Conservation (phyloP, 495 filamentous ascomycete genomes). For the Tuber microsphaerosporum region DNA sequence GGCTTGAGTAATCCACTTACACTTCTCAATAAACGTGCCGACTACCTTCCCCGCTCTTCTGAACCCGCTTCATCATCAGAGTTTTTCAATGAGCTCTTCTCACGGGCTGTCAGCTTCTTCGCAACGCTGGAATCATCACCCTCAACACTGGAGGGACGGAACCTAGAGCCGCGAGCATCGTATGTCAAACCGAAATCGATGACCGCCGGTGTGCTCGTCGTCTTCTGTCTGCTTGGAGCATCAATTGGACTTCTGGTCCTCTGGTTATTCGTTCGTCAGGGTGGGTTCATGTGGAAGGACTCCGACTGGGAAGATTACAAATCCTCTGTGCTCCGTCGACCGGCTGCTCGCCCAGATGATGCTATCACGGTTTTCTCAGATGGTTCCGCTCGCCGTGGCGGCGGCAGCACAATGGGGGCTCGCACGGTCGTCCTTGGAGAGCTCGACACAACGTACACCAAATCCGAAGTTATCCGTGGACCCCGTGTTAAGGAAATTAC, state of each 20-base stretch:
- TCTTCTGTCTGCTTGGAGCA: conserved; percentile 78
- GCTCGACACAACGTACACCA: conserved; percentile 40
- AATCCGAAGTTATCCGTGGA: conserved; percentile 29
- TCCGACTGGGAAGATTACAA: conserved; percentile 98
- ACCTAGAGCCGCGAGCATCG: conserved; percentile 19
- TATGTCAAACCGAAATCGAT: conserved; percentile 34
- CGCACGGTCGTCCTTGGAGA: conserved; percentile 40
- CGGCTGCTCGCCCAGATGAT: conserved; percentile 32
- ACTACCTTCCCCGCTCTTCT: neutral
- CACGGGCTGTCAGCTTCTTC: conserved; percentile 1
- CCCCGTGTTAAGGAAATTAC: conserved; percentile 27
- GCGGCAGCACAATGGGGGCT: conserved; percentile 29
- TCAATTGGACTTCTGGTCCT: conserved; percentile 67
- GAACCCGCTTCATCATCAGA: neutral
- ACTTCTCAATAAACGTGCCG: neutral
- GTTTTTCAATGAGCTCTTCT: neutral
- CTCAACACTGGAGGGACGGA: conserved; percentile 1
- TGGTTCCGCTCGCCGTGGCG: conserved; percentile 36
- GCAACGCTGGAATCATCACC: neutral
- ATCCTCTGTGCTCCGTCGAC: conserved; percentile 80
- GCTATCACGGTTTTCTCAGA: conserved; percentile 41
- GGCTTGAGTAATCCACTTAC: neutral
- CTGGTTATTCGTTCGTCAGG: conserved; percentile 99
- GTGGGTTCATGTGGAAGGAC: conserved; percentile 77
- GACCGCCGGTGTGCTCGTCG: conserved; percentile 58